phyloP scores from a whole-genome alignment of 2,329 filamentous ascomycete species.

The Chlorencoelia australis region DNA sequence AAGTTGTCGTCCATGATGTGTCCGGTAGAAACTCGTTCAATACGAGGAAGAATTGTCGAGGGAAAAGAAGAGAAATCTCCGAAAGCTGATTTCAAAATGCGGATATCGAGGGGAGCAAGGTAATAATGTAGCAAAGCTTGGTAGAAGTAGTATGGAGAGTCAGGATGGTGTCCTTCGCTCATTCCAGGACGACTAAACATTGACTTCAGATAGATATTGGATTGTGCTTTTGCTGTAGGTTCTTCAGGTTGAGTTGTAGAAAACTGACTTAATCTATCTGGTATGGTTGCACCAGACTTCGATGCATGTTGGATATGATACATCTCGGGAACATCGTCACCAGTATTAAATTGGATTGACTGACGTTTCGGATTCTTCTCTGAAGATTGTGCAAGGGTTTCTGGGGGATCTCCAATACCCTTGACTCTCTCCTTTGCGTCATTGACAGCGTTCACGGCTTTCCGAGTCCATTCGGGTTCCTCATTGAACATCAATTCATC shows the following conservation, averaged over 20 bases:
- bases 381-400: slow-evolving; percentile 38
- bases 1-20: slow-evolving; percentile 64
- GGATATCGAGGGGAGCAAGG: slow-evolving; percentile 61
- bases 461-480: slow-evolving; percentile 85
- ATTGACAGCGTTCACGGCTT: slow-evolving; percentile 65
- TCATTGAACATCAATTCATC: slow-evolving; percentile 89
- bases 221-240: neutral
- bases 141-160: slow-evolving; percentile 56
- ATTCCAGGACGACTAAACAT: neutral
- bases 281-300: slow-evolving; percentile 28
- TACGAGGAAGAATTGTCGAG: slow-evolving; percentile 57
- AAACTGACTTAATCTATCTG: neutral
- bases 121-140: slow-evolving; percentile 64
- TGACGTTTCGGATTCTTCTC: slow-evolving; percentile 37
- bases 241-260: neutral
- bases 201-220: too few relatives aligned
- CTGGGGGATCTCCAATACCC: slow-evolving; percentile 56
- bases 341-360: slow-evolving; percentile 38
- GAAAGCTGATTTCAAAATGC: slow-evolving; percentile 62
- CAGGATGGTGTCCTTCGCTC: slow-evolving; percentile 11
- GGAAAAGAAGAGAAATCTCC: slow-evolving; percentile 58
- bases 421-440: slow-evolving; percentile 66
- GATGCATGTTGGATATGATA: slow-evolving; percentile 38
- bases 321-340: slow-evolving; percentile 39
- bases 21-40: slow-evolving; percentile 61